A percentile compares a stretch with the other conserved stretches of the same genome.
Evolutionary conservation across 73 alveolate genomes (phyloP).

Genomic region (Uronychia setigera): DNA sequence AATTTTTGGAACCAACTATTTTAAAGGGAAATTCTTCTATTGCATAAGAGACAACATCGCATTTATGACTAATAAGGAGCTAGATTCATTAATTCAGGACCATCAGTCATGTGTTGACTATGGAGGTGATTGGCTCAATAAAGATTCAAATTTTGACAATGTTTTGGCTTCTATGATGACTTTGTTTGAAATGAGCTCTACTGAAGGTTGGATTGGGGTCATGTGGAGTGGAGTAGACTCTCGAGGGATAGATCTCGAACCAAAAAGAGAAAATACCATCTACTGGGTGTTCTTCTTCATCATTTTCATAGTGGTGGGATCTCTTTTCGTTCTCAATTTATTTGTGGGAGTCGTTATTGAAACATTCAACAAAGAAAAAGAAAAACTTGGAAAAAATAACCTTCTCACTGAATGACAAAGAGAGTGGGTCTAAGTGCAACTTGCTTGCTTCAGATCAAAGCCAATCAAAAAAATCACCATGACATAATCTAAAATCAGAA

Average conservation of each 20-base stretch:
- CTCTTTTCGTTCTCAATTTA: conserved; percentile 59
- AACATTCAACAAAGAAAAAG: conserved; percentile 56
- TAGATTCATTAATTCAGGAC: background rate
- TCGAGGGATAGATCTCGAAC: conserved; percentile 38
- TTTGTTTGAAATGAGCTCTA: conserved; percentile 53
- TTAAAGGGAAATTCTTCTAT: conserved; percentile 58
- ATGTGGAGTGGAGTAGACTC: conserved; percentile 63
- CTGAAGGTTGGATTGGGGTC: conserved; percentile 65
- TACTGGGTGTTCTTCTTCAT: conserved; percentile 63
- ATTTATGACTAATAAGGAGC: no score
- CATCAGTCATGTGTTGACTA: conserved; percentile 34
- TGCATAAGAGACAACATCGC: conserved; percentile 4
- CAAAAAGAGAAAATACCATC: conserved; percentile 22
- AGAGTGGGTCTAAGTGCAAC: conserved; percentile 57
- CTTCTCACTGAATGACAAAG: conserved; percentile 44
- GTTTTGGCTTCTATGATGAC: conserved; percentile 56
- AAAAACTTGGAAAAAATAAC: conserved; percentile 33
- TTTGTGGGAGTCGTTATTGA: conserved; percentile 75
- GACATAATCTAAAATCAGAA: background rate
- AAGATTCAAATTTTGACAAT: conserved; percentile 60
- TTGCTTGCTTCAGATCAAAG: conserved; percentile 3
- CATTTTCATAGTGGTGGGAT: conserved; percentile 56
- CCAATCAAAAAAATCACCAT: conserved; percentile 1
- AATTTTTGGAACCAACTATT: conserved; percentile 58
- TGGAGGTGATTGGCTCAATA: conserved; percentile 64